Base-by-base conservation (phyloP, 2,329 filamentous ascomycete species). In the Ceratocystis lukuohia region DNA sequence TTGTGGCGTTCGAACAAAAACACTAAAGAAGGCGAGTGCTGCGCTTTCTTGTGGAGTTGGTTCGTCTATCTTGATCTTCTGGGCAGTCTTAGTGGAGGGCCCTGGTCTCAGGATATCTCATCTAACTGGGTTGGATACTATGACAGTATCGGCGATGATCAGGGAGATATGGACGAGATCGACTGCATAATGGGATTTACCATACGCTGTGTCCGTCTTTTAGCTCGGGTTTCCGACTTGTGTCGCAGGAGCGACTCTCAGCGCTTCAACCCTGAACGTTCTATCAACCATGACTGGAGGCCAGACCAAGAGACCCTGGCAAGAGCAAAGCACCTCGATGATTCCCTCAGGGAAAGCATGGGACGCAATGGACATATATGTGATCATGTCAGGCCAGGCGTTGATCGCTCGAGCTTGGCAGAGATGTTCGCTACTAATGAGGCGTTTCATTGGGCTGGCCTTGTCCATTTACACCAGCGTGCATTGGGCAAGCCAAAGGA, bases 11-110 rank as follows among this genome's bases (percentile, higher is more conserved):
- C 64, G 15, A 64, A 68, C 20, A 68, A 53, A 41, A 66, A 59
- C 22, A 68, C 66, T 25, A 68, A 83, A 71, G 79, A 68, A 64
- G 66, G 66, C 8, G 66, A 68, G 62, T 89, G 65, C 81, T 86
- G 65, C 87, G 64, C 87, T 65, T 94, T 95, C 72, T 80, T 94
- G 8, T 86, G 84, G 70, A 84, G 88, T 67, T 95, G 90, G 90
- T 88, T 94, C 69, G 88, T 87, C 1, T 94, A 94, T 74, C 80
- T 95, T 22, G 89, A 94, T 72, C 85, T 94, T 1, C 77, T 94
- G 66, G 90, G 89, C 28, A 86, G 84, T 53, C 78, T 95, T 30
- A 86, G 78, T 65, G 88, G 88, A 17, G 81, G 82, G 8, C 78
- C 72, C 59, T 68, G 77, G 62, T 78, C 78, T 44, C 79, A 79